A percentile compares a stretch with the other conserved stretches of the same genome.
Conservation (phyloP, 2,329 filamentous ascomycete species). For the Nothophaeocryptopus gaeumannii region DNA sequence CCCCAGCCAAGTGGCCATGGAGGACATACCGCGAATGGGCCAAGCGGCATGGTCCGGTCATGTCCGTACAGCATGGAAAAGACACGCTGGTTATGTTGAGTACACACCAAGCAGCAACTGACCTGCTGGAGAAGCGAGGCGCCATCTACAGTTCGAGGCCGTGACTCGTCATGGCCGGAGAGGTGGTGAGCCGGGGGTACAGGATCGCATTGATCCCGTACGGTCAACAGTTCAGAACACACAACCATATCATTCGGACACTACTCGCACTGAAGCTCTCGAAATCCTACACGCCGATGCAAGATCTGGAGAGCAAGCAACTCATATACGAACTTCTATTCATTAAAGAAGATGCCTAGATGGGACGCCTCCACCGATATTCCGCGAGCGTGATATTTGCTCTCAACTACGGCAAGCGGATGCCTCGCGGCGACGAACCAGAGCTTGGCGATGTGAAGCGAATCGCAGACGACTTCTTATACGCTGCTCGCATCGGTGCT, state of each 20-base stretch:
- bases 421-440: too few species aligned
- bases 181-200: slow-evolving; percentile 16
- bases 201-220: slow-evolving; percentile 27
- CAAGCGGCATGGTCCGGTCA: slow-evolving; percentile 51
- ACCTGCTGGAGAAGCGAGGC: slow-evolving; percentile 33
- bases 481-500: too few species aligned
- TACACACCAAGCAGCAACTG: slow-evolving; percentile 47
- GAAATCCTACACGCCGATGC: slow-evolving; percentile 52
- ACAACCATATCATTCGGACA: slow-evolving; percentile 43
- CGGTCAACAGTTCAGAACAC: slow-evolving; percentile 32
- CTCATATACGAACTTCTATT: slow-evolving; percentile 51
- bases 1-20: slow-evolving; percentile 41
- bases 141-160: slow-evolving; percentile 24
- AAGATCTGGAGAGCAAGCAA: slow-evolving; percentile 55
- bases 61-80: slow-evolving; percentile 51
- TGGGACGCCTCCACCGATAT: too few species aligned
- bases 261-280: slow-evolving; percentile 49
- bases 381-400: background rate
- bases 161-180: slow-evolving; percentile 23
- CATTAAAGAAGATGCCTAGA: too few species aligned
- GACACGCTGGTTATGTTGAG: slow-evolving; percentile 49
- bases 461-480: too few species aligned
- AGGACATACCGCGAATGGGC: slow-evolving; percentile 54
- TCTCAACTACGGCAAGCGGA: too few species aligned
- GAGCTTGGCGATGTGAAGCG: too few species aligned